Evolutionary conservation across 139 green algal species (phyloP), one percentile per base, ranked within the genome.

Genomic region (Tetraselmis chui): DNA sequence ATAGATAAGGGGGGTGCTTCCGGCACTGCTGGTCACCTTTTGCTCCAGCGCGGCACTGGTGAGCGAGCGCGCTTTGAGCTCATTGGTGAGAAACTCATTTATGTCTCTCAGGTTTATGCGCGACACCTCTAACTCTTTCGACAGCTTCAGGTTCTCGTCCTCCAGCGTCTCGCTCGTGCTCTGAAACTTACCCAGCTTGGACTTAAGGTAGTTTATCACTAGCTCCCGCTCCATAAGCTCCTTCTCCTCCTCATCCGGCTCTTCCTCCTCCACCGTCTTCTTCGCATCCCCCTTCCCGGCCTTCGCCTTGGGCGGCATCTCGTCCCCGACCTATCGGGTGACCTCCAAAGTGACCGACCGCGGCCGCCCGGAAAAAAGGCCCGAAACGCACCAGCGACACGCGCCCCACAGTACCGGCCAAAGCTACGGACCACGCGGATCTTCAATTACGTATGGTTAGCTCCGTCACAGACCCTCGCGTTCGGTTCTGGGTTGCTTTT

Each of bases 191-290:
- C 87, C 89, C 0, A 96, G 88, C 86, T 92, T 92, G 29, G 87
- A 91, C 76, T 92, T 93, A 0, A 96, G 86, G 31, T 92, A 92
- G 2, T 81, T 82, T 25, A 95, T 93, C 5, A 93, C 83, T 1
- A 96, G 88, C 84, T 95, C 92, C 80, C 90, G 90, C 81, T 96
- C 93, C 29, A 94, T 82, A 1, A 93, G 85, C 76, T 94, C 91
- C 24, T 88, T 86, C 81, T 92, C 90, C 28, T 87, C 83, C 29
- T 91, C 90, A 86, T 89, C 89, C 11, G 79, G 79, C 11, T 83
- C 81, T 26, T 89, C 84, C 1, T 29, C 27, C 30, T 86, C 82
- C 27, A 81, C 82, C 28, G 84, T 85, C 28, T 82, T 77, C n/a
- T 86, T 87, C 58, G 83, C 85, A 30, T 85, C 83, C 1, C 84